phyloP scores from a whole-genome alignment of 2,329 filamentous ascomycete species.

The Alternaria conjuncta region DNA sequence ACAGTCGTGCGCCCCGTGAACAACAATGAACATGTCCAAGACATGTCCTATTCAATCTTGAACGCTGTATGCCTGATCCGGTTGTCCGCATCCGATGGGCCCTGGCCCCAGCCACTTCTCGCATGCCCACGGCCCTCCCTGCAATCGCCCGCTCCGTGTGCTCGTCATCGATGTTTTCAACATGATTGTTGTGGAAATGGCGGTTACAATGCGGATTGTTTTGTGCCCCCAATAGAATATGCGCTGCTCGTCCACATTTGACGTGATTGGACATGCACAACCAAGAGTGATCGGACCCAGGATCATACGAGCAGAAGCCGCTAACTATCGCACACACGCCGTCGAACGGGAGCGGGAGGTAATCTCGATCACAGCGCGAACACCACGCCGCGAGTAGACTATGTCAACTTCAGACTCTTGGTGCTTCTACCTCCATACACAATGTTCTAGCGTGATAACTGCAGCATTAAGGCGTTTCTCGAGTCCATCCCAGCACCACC shows the following conservation, averaged over 20 bases:
- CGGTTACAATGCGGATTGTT: neutral
- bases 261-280: constrained; percentile 6
- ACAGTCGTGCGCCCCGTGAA: neutral
- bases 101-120: constrained; percentile 13
- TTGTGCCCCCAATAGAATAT: neutral
- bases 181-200: neutral
- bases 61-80: constrained; percentile 6
- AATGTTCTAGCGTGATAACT: neutral
- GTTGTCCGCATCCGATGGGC: constrained; percentile 17
- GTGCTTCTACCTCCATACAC: neutral
- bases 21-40: neutral
- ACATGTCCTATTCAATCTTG: neutral
- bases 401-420: constrained; percentile 1
- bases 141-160: constrained; percentile 4
- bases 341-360: constrained; percentile 41
- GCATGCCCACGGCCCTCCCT: constrained; percentile 2
- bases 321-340: constrained; percentile 35
- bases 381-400: constrained; percentile 17
- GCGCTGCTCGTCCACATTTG: neutral
- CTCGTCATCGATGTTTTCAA: constrained; percentile 14
- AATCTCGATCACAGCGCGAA: constrained; percentile 31
- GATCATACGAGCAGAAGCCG: constrained; percentile 32
- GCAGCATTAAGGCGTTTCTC: neutral
- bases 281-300: constrained; percentile 39
- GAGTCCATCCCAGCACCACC: neutral